phyloP scores from a whole-genome alignment of 768 basidiomycete species.

The Tulasnella sp. region DNA sequence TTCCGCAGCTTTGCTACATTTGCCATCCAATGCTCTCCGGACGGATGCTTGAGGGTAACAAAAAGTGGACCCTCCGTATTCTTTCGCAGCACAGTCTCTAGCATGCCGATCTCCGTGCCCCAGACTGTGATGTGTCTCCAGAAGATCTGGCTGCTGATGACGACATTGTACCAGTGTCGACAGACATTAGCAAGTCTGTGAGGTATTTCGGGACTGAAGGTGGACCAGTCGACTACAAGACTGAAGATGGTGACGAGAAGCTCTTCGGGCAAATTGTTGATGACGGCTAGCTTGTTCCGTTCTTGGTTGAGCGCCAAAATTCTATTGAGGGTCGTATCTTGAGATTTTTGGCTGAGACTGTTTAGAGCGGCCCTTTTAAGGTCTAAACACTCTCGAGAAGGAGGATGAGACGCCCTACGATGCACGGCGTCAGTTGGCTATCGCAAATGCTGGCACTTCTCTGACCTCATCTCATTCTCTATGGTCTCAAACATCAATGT shows the following conservation, averaged over 20 bases:
- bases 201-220: background rate
- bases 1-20: background rate
- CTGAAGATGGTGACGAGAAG: conserved; percentile 1
- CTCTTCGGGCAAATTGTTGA: background rate
- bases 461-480: background rate
- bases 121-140: background rate
- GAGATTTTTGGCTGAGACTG: background rate
- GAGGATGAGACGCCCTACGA: background rate
- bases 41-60: background rate
- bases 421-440: background rate
- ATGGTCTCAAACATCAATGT: background rate
- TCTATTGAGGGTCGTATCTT: background rate
- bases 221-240: background rate
- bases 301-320: background rate
- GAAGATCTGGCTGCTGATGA: background rate
- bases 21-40: background rate
- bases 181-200: background rate
- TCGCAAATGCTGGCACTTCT: background rate
- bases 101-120: background rate
- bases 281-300: background rate
- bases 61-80: background rate
- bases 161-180: background rate
- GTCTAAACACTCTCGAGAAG: background rate
- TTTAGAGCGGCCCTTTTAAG: background rate
- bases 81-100: background rate